Evolutionary conservation across 2,329 filamentous ascomycete species (phyloP).

Genomic region (Hypoxylon sp.): DNA sequence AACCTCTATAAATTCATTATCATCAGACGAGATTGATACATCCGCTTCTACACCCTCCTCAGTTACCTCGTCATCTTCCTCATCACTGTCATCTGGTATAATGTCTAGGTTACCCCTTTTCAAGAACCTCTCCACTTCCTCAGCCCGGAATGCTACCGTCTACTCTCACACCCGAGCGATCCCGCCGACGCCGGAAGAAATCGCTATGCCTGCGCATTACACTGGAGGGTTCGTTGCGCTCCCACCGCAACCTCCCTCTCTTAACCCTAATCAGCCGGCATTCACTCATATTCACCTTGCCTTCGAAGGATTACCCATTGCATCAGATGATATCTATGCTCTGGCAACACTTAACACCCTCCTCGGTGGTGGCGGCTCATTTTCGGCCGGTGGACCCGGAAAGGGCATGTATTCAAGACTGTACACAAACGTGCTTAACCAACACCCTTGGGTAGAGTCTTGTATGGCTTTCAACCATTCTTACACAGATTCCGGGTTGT

Average conservation of each 20-base stretch:
- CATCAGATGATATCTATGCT: constrained; percentile 93
- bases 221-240: constrained; percentile 94
- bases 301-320: constrained; percentile 94
- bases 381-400: constrained; percentile 94
- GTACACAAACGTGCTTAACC: constrained; percentile 97
- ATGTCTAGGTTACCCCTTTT: constrained; percentile 90
- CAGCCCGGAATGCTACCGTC: constrained; percentile 72
- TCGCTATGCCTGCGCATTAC: constrained; percentile 80
- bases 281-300: constrained; percentile 95
- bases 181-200: constrained; percentile 64
- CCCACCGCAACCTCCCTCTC: constrained; percentile 81
- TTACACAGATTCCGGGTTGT: constrained; percentile 95
- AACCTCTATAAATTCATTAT: constrained; percentile 62
- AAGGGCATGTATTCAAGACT: constrained; percentile 99
- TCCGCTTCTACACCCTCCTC: constrained; percentile 54
- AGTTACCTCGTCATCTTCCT: constrained; percentile 51
- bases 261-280: constrained; percentile 80
- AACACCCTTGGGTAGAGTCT: constrained; percentile 96
- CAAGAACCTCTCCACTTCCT: constrained; percentile 86
- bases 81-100: constrained; percentile 70
- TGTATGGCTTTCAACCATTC: constrained; percentile 98
- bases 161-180: constrained; percentile 60
- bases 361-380: constrained; percentile 94
- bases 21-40: constrained; percentile 52
- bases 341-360: constrained; percentile 95